These are phyloP conservation scores for Penicillium decumbens DNA, from an alignment of 2,329 filamentous ascomycete species.

Conservation along the genomic window DNA sequence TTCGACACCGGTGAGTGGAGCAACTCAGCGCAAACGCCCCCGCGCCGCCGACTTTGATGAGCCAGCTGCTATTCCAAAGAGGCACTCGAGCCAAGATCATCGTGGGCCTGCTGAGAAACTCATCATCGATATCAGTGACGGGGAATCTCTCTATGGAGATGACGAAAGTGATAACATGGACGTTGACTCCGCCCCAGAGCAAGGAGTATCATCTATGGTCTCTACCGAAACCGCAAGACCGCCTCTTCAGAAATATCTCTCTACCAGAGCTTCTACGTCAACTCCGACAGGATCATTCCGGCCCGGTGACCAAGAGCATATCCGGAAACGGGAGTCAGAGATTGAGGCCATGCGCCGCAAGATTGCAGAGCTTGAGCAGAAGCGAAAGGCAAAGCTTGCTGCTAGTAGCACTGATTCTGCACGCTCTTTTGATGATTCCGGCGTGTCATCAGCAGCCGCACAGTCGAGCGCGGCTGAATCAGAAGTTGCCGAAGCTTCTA, in stretches of 20 bases:
- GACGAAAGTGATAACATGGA: constrained; percentile 31
- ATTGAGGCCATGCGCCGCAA: constrained; percentile 47
- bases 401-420: constrained; percentile 38
- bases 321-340: constrained; percentile 47
- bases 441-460: constrained; percentile 14
- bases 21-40: constrained; percentile 51
- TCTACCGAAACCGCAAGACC: constrained; percentile 44
- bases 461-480: constrained; percentile 11
- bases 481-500: constrained; percentile 3
- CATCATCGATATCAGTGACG: constrained; percentile 81
- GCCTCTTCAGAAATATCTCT: constrained; percentile 39
- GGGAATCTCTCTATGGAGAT: constrained; percentile 47
- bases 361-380: constrained; percentile 48
- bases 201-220: constrained; percentile 21
- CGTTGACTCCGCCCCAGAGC: constrained; percentile 29
- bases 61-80: constrained; percentile 50
- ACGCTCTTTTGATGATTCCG: constrained; percentile 22
- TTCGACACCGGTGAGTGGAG: constrained; percentile 20
- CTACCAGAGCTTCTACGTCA: constrained; percentile 36
- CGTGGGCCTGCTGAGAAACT: constrained; percentile 54
- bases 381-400: constrained; percentile 41
- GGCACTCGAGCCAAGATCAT: constrained; percentile 56
- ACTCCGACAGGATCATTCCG: constrained; percentile 36
- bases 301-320: constrained; percentile 39
- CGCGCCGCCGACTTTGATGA: constrained; percentile 68